Evolutionary conservation across 1,284 basidiomycete genomes (phyloP).

Genomic region (Apiotrichum porosum): DNA sequence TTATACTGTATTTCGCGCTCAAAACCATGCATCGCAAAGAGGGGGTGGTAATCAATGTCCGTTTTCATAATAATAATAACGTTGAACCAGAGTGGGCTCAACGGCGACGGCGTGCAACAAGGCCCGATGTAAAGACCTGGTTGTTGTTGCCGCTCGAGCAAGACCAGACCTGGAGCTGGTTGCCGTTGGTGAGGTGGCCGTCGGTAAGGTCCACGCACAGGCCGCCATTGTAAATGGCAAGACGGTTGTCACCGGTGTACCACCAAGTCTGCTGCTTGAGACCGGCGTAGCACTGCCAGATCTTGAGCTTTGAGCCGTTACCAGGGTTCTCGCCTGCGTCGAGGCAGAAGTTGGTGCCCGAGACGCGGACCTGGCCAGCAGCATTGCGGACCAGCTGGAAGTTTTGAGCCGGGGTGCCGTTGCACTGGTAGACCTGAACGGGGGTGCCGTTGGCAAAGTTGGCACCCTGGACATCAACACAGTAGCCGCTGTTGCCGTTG

Average conservation of each 20-base stretch:
- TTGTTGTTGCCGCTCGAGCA: conserved; percentile 30
- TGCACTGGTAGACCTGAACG: conserved; percentile 22
- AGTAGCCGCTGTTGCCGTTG: conserved; percentile 9
- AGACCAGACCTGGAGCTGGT: conserved; percentile 16
- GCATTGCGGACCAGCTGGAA: conserved; percentile 6
- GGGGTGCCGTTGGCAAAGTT: conserved; percentile 20
- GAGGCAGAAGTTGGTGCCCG: conserved; percentile 32
- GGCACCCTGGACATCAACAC: conserved; percentile 16
- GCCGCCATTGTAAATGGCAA: conserved; percentile 14
- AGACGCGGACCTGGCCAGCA: conserved; percentile 17
- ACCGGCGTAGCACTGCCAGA: conserved; percentile 20
- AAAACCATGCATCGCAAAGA: too few relatives aligned
- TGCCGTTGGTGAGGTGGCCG: conserved; percentile 17
- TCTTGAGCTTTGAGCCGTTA: conserved; percentile 21
- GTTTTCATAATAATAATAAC: too few relatives aligned
- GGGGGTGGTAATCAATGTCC: too few relatives aligned
- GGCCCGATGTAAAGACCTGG: conserved; percentile 29
- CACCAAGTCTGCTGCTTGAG: conserved; percentile 24
- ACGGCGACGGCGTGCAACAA: not conserved
- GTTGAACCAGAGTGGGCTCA: too few relatives aligned
- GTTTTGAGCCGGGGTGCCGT: conserved; percentile 17
- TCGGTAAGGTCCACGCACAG: conserved; percentile 32
- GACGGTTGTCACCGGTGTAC: conserved; percentile 21
- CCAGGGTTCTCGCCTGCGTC: conserved; percentile 23
- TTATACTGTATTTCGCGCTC: too few relatives aligned